Evolutionary conservation across 2,329 filamentous ascomycete species (phyloP).

Genomic region (Colletotrichum gigasporum): DNA sequence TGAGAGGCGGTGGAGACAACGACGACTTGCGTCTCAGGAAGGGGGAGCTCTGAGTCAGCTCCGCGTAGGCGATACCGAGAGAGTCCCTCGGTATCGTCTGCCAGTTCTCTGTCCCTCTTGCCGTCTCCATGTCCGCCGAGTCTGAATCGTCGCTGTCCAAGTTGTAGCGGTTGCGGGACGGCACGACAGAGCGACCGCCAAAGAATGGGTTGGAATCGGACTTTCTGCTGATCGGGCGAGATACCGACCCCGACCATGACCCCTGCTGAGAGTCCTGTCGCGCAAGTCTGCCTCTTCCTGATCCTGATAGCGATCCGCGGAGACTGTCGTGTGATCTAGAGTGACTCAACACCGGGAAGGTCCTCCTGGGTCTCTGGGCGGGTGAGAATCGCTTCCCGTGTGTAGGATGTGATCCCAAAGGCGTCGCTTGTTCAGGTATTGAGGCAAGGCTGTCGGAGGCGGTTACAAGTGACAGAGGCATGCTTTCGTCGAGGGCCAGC

Average conservation of each 20-base stretch:
- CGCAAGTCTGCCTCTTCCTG: constrained; percentile 20
- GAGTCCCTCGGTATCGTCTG: constrained; percentile 27
- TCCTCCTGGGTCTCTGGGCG: constrained; percentile 1
- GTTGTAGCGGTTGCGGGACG: constrained; percentile 24
- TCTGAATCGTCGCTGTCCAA: constrained; percentile 28
- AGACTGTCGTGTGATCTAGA: constrained; percentile 5
- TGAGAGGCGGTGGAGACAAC: constrained; percentile 29
- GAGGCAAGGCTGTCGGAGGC: constrained; percentile 28
- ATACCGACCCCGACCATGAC: constrained; percentile 20
- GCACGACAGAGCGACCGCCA: constrained; percentile 28
- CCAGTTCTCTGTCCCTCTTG: constrained; percentile 25
- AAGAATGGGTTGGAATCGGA: constrained; percentile 33
- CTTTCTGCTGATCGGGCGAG: constrained; percentile 31
- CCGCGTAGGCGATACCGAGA: constrained; percentile 28
- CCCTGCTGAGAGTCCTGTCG: constrained; percentile 20
- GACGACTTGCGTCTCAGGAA: constrained; percentile 18
- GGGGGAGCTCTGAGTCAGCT: constrained; percentile 24
- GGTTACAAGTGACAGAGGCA: background rate
- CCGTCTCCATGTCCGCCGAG: constrained; percentile 5
- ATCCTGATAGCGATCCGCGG: constrained; percentile 15
- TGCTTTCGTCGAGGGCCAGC: constrained; percentile 1
- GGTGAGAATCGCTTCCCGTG: constrained; percentile 26
- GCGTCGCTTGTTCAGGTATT: constrained; percentile 27
- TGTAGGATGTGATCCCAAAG: constrained; percentile 22
- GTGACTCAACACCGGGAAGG: background rate